A percentile compares a stretch with the other conserved stretches of the same genome.
phyloP scores from a whole-genome alignment of 1,139 yeast genomes.

The Candida sp. region DNA sequence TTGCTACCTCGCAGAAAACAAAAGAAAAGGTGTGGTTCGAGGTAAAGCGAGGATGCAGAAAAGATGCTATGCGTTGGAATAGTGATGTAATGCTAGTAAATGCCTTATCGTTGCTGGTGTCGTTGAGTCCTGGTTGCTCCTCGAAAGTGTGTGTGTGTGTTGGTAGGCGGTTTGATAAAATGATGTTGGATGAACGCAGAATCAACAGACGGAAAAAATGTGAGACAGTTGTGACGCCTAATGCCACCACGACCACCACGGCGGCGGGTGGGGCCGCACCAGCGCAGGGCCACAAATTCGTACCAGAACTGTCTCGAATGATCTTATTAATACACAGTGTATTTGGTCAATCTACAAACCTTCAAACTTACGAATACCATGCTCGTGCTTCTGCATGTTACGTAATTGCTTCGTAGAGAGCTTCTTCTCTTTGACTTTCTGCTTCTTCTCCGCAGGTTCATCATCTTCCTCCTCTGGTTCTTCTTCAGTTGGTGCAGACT shows the following conservation, averaged over 20 bases:
- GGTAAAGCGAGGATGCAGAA: neutral
- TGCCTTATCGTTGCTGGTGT: neutral
- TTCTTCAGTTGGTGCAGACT: neutral
- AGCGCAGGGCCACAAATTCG: too few relatives aligned
- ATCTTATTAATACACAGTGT: too few relatives aligned
- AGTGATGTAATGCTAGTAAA: neutral
- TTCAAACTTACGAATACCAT: slow-evolving; percentile 73
- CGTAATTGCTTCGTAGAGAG: slow-evolving; percentile 50
- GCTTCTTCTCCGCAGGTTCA: slow-evolving; percentile 24
- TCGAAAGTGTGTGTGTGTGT: neutral
- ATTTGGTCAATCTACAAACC: slow-evolving; percentile 40
- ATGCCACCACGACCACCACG: too few relatives aligned
- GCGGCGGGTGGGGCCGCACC: too few relatives aligned
- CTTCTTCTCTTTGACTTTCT: slow-evolving; percentile 35
- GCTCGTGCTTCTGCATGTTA: slow-evolving; percentile 58
- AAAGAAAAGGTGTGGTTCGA: too few relatives aligned
- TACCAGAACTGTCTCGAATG: too few relatives aligned
- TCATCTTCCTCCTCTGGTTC: neutral
- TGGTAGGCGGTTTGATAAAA: neutral
- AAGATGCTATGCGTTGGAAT: neutral
- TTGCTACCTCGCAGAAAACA: neutral
- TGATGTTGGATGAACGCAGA: neutral
- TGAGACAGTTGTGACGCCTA: too few relatives aligned
- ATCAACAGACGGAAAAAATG: too few relatives aligned
- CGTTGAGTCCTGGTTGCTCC: neutral